Conservation (phyloP, 1,284 basidiomycete genomes). For the Rhodofomes roseus region DNA sequence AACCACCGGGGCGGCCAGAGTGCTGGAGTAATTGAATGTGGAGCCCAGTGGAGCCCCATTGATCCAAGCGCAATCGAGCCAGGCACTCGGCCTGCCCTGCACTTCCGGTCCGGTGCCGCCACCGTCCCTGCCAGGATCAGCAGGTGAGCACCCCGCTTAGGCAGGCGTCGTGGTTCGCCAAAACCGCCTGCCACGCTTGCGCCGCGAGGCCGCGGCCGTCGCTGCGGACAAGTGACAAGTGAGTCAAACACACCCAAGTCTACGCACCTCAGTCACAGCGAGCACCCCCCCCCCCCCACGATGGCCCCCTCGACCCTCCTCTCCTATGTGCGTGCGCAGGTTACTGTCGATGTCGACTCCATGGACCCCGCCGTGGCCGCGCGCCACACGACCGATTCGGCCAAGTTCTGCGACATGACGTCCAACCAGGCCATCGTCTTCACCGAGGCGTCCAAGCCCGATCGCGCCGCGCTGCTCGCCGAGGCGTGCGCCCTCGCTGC, state of each 20-base stretch:
- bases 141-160: background rate
- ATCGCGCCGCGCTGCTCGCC: constrained; percentile 30
- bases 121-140: background rate
- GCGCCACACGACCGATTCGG: constrained; percentile 28
- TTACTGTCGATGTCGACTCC: constrained; percentile 46
- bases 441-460: constrained; percentile 33
- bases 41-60: too few relatives aligned
- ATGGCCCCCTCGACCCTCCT: constrained; percentile 30
- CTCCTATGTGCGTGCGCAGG: constrained; percentile 31
- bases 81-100: background rate
- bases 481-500: constrained; percentile 32
- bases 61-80: too few relatives aligned
- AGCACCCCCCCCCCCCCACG: background rate
- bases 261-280: background rate
- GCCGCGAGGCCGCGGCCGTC: background rate
- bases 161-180: background rate
- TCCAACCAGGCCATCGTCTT: constrained; percentile 48
- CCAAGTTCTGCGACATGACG: constrained; percentile 45
- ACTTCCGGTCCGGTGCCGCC: background rate
- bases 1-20: background rate
- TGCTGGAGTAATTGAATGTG: background rate
- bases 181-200: background rate
- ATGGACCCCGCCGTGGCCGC: constrained; percentile 43
- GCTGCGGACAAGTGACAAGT: too few relatives aligned
- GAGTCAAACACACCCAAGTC: background rate